Evolutionary conservation across 768 basidiomycete genomes (phyloP), one percentile per base, ranked within the genome.

Genomic region (Arthromyces matolae): DNA sequence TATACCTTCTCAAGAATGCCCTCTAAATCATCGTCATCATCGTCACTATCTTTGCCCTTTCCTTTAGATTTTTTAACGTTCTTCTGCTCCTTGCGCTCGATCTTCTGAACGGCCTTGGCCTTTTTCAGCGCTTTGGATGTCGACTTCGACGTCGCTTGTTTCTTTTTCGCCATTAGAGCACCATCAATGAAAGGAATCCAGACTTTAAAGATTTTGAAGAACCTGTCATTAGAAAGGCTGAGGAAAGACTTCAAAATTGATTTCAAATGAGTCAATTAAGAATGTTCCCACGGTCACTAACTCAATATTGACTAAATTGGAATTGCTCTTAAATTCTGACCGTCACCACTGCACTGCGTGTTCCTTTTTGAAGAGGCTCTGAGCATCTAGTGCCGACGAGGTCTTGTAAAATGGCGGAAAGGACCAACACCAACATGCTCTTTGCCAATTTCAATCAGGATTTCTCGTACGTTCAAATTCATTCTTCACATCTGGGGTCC

Each of bases 371-470:
- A 35, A 25, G 18, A 13, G 19, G 22, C 24, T 20, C 28, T 10
- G 27, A 19, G 13, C 14, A 19, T 22, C 14, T 18, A 33, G 32
- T 34, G 36, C 10, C 20, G 22, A n/a, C 32, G 8, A 37, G 35
- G 2, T 5, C 13, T 38, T 13, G 38, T 19, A 52, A 39, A 23
- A 73, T 74, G 72, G 68, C 66, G 29, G 70, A 71, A 56, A 64
- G 64, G 45, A 67, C 68, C 22, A 72, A 72, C 56, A 59, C 65
- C 37, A 74, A 74, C 55, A 74, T 80, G 84, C 71, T 92, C 34
- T 92, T 90, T 56, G 90, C 90, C 39, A 95, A 93, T 71, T 97
- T 97, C 76, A 98, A 98, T 68, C 95, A 98, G 62, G 94, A 98
- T 65, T 94, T 92, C 66, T 93, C 92, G 83, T 93, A 66, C 47